These are phyloP conservation scores for Trichoderma polysporum DNA, from an alignment of 2,329 filamentous ascomycete species.

Conservation along the genomic window DNA sequence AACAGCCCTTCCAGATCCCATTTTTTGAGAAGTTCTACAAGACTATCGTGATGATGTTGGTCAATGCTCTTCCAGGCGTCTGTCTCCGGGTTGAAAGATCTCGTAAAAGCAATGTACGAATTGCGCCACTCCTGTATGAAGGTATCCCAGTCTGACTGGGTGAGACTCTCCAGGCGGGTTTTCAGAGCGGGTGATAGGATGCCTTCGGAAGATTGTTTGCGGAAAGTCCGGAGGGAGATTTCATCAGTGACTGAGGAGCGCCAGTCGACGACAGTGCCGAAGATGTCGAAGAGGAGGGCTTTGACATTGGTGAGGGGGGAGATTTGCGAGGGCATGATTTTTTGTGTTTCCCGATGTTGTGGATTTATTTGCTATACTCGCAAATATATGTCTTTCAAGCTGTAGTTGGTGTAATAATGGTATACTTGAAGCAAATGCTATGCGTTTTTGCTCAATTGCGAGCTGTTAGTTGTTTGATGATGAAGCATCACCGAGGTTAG, in stretches of 20 bases:
- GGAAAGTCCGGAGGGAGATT: slow-evolving; percentile 51
- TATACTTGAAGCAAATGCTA: not conserved
- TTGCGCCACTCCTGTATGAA: slow-evolving; percentile 72
- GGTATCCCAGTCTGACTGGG: slow-evolving; percentile 56
- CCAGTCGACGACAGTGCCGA: slow-evolving; percentile 81
- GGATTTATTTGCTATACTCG: not conserved
- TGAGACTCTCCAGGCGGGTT: slow-evolving; percentile 50
- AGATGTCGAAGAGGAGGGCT: slow-evolving; percentile 72
- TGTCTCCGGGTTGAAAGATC: slow-evolving; percentile 46
- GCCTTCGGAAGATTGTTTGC: slow-evolving; percentile 47
- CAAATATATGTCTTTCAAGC: not conserved
- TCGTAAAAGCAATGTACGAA: slow-evolving; percentile 62
- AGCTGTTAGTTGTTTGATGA: not conserved
- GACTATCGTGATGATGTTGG: slow-evolving; percentile 64
- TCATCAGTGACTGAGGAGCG: slow-evolving; percentile 62
- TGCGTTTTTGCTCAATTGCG: not conserved
- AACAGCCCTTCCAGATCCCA: slow-evolving; percentile 61
- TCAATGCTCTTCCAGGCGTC: slow-evolving; percentile 68
- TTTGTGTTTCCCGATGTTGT: not conserved
- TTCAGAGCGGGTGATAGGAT: slow-evolving; percentile 47
- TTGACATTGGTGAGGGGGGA: slow-evolving; percentile 42
- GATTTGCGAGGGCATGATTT: slow-evolving; percentile 29
- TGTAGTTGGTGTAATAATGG: not conserved
- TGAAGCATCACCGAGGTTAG: not conserved
- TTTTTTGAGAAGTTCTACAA: slow-evolving; percentile 56